Conservation (phyloP, 2,329 filamentous ascomycete species). For the Penicillium verrucosum region DNA sequence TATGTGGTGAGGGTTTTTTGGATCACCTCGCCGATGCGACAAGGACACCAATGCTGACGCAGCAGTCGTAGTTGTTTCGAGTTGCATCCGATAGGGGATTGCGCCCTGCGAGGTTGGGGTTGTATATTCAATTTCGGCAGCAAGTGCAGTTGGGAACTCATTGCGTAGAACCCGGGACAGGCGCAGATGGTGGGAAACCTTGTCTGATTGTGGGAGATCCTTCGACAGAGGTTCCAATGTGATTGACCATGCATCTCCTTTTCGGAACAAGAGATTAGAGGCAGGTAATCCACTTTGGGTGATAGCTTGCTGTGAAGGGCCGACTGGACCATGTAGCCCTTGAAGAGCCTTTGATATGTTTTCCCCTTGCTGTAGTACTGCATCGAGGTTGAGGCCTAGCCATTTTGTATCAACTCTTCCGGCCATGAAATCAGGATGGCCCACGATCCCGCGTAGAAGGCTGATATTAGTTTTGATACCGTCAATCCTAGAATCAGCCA, state of each 20-base stretch:
- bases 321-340: neutral
- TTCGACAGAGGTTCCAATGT: constrained; percentile 40
- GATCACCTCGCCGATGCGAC: constrained; percentile 51
- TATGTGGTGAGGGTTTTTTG: constrained; percentile 51
- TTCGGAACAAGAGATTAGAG: constrained; percentile 51
- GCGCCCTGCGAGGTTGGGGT: constrained; percentile 32
- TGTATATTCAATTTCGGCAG: constrained; percentile 53
- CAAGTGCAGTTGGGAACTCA: constrained; percentile 56
- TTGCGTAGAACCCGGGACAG: constrained; percentile 56
- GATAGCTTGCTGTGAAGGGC: constrained; percentile 10
- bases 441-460: constrained; percentile 54
- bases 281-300: constrained; percentile 21
- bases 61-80: constrained; percentile 47
- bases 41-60: constrained; percentile 39
- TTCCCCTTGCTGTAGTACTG: constrained; percentile 38
- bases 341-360: constrained; percentile 22
- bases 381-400: constrained; percentile 51
- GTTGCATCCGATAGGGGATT: constrained; percentile 46
- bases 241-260: constrained; percentile 59
- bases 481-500: constrained; percentile 54
- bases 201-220: constrained; percentile 6
- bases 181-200: constrained; percentile 50
- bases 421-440: constrained; percentile 48
- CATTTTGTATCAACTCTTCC: constrained; percentile 56
- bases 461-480: constrained; percentile 59